Conservation (phyloP, 129 eudicot species). For the Centella asiatica region DNA sequence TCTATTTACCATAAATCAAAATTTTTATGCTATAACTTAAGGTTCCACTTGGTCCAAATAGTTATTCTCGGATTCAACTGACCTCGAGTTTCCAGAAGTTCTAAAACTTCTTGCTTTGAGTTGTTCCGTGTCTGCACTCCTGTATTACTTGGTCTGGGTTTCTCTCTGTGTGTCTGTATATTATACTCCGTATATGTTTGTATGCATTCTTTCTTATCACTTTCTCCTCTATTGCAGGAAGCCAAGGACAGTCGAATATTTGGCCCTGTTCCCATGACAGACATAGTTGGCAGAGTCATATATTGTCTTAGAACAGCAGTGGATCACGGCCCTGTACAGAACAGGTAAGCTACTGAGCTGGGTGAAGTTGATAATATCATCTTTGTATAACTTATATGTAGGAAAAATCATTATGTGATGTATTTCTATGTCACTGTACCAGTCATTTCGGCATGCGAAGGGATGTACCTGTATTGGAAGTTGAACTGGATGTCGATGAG, state of each 20-base stretch:
- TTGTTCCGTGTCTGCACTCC: too few relatives aligned
- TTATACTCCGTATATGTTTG: too few relatives aligned
- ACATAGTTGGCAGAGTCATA: slow-evolving; percentile 82
- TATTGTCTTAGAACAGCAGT: slow-evolving; percentile 81
- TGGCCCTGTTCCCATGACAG: slow-evolving; percentile 81
- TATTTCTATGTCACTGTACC: slow-evolving; percentile 15
- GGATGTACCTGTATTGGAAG: slow-evolving; percentile 74
- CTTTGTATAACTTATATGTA: background rate
- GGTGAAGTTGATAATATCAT: background rate
- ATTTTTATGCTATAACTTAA: too few relatives aligned
- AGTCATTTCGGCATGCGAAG: slow-evolving; percentile 52
- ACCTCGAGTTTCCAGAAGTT: too few relatives aligned
- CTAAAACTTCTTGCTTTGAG: too few relatives aligned
- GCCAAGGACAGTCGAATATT: slow-evolving; percentile 88
- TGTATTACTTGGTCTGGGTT: too few relatives aligned
- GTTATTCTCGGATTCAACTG: too few relatives aligned
- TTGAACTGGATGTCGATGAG: slow-evolving; percentile 93
- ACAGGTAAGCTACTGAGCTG: slow-evolving; percentile 65
- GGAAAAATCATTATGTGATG: background rate
- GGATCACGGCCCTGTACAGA: slow-evolving; percentile 90
- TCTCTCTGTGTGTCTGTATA: too few relatives aligned
- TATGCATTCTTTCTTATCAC: background rate
- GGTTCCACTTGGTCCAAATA: too few relatives aligned
- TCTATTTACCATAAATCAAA: too few relatives aligned
- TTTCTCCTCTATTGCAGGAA: slow-evolving; percentile 44